phyloP scores from a whole-genome alignment of 805 yeast species.

The Kodamaea fukazawae region DNA sequence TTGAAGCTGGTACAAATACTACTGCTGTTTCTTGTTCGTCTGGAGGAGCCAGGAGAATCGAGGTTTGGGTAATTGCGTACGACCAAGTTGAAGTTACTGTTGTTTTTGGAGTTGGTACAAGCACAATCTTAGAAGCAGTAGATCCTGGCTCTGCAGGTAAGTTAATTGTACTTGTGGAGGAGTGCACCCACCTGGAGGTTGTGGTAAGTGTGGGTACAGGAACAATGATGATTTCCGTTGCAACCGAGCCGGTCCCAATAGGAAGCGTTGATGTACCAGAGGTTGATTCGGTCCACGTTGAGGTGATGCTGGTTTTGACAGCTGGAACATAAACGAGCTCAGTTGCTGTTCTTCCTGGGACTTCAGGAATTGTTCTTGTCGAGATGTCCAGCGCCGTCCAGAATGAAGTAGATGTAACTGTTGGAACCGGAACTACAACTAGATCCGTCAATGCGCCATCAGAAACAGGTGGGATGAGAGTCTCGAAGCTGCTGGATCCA shows the following conservation, averaged over 20 bases:
- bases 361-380: conserved; percentile 18
- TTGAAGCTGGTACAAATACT: too few relatives aligned
- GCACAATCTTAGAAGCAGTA: conserved; percentile 9
- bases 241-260: conserved; percentile 10
- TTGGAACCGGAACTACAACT: conserved; percentile 10
- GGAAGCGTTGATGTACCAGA: conserved; percentile 14
- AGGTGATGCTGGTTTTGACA: neutral
- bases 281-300: conserved; percentile 7
- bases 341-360: conserved; percentile 9
- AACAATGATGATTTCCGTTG: conserved; percentile 10
- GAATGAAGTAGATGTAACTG: neutral
- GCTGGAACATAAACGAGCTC: conserved; percentile 10
- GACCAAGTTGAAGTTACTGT: conserved; percentile 8
- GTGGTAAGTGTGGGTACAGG: conserved; percentile 15
- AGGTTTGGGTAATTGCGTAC: neutral
- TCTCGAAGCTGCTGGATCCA: conserved; percentile 9
- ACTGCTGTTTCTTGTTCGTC: too few relatives aligned
- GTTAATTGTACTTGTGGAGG: too few relatives aligned
- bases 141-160: conserved; percentile 9
- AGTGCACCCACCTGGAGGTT: conserved; percentile 7
- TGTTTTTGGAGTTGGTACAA: conserved; percentile 13
- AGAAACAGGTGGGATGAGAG: conserved; percentile 10
- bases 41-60: conserved; percentile 2
- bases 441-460: conserved; percentile 9
- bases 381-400: conserved; percentile 18